Conservation (phyloP, 768 basidiomycete species). For the Chlorophyllum brunneum region DNA sequence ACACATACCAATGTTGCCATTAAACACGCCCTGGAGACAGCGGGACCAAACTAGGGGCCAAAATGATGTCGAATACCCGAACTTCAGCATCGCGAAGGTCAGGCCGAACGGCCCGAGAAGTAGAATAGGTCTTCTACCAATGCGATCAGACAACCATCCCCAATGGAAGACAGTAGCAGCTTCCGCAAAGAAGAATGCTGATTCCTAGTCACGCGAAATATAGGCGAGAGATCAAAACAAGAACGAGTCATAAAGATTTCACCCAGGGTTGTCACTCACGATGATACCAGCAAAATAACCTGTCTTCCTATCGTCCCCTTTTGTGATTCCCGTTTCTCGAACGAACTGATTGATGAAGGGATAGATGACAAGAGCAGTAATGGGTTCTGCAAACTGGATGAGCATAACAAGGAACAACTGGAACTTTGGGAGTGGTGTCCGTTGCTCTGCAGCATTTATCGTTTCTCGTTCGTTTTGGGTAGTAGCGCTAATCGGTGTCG, state of each 20-base stretch:
- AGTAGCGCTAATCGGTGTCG: background rate
- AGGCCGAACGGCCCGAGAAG: conserved; percentile 39
- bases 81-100: conserved; percentile 33
- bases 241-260: background rate
- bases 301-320: conserved; percentile 39
- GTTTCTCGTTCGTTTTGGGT: background rate
- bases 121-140: conserved; percentile 41
- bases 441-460: conserved; percentile 5
- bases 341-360: conserved; percentile 46
- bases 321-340: conserved; percentile 38
- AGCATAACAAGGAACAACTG: conserved; percentile 35
- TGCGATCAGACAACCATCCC: conserved; percentile 39
- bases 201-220: conserved; percentile 29
- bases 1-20: conserved; percentile 30
- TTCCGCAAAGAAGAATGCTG: conserved; percentile 41
- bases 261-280: conserved; percentile 22
- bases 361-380: conserved; percentile 41
- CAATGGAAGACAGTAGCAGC: conserved; percentile 39
- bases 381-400: conserved; percentile 41
- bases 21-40: conserved; percentile 33
- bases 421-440: conserved; percentile 36
- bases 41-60: conserved; percentile 26
- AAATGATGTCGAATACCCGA: conserved; percentile 39
- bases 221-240: background rate
- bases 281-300: conserved; percentile 49